These are phyloP conservation scores for Trichophyton schoenleinii DNA, from an alignment of 2,329 filamentous ascomycete genomes.

Conservation along the genomic window DNA sequence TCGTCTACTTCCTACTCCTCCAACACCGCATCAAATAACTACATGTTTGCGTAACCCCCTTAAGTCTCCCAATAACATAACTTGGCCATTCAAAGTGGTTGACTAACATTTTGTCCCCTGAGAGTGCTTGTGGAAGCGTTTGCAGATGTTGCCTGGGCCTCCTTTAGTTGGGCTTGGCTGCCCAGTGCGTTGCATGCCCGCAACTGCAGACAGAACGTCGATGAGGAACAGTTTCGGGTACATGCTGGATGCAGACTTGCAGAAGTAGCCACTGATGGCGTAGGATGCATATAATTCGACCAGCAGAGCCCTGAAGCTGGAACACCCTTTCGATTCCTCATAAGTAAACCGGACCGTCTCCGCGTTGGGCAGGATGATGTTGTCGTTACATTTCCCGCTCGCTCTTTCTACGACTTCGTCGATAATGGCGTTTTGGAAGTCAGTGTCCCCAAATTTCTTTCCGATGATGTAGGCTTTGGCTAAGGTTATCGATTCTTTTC, in stretches of 20 bases:
- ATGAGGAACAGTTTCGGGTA: background rate
- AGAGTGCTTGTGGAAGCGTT: background rate
- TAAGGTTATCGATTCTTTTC: background rate
- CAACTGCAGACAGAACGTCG: background rate
- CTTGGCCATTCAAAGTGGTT: background rate
- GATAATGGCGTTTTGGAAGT: background rate
- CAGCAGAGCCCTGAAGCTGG: background rate
- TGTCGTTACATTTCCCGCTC: background rate
- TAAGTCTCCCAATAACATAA: background rate
- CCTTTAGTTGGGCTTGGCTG: background rate
- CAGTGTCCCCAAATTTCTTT: background rate
- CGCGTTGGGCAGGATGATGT: background rate
- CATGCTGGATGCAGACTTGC: background rate
- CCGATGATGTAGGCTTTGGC: background rate
- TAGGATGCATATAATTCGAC: background rate
- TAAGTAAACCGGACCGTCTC: background rate
- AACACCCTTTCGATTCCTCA: background rate
- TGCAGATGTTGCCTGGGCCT: background rate
- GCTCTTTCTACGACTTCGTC: constrained; percentile 18
- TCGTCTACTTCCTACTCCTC: too few species aligned
- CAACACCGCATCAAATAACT: too few species aligned
- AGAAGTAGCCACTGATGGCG: background rate
- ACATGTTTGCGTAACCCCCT: background rate
- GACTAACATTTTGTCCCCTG: background rate
- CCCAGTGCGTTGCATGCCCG: background rate